phyloP scores from a whole-genome alignment of 225 moss, liverwort and hornwort species.

The Anthoceros angustus region DNA sequence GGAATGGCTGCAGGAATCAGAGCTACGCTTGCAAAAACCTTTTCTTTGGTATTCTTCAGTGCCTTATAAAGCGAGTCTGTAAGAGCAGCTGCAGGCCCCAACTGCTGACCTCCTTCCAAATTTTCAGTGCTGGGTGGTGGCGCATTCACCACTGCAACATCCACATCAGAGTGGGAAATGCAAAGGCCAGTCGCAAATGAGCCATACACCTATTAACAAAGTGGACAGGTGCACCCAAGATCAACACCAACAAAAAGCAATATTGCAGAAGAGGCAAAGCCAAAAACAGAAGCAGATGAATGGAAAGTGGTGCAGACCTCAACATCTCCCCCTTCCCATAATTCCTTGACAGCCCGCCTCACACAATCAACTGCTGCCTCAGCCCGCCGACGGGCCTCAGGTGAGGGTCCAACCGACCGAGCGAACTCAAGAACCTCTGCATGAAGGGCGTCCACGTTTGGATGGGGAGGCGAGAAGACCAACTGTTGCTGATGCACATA shows the following conservation, averaged over 20 bases:
- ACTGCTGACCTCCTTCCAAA: slow-evolving; percentile 27
- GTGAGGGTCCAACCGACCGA: slow-evolving; percentile 55
- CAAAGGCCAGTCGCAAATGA: slow-evolving; percentile 92
- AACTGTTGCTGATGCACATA: slow-evolving; percentile 45
- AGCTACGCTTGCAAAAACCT: slow-evolving; percentile 69
- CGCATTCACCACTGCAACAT: slow-evolving; percentile 85
- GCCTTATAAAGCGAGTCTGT: slow-evolving; percentile 11
- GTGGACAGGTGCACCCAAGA: background rate
- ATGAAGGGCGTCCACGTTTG: slow-evolving; percentile 63
- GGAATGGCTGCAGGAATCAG: slow-evolving; percentile 90
- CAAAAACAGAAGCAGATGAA: background rate
- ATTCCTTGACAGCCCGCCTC: slow-evolving; percentile 58
- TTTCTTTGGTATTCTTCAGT: slow-evolving; percentile 8
- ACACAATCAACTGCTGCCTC: slow-evolving; percentile 87
- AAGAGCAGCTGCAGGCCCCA: slow-evolving; percentile 47
- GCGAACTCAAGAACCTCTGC: slow-evolving; percentile 75
- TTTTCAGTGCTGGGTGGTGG: slow-evolving; percentile 54
- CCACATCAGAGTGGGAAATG: slow-evolving; percentile 88
- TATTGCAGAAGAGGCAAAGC: background rate
- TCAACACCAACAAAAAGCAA: background rate
- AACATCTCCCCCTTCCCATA: slow-evolving; percentile 86
- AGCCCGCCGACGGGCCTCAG: slow-evolving; percentile 64
- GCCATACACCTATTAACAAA: slow-evolving; percentile 59
- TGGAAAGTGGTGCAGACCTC: slow-evolving; percentile 33
- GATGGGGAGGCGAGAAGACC: slow-evolving; percentile 36